Conservation (phyloP, 75 land plant species). For the Adiantum capillusveneris region DNA sequence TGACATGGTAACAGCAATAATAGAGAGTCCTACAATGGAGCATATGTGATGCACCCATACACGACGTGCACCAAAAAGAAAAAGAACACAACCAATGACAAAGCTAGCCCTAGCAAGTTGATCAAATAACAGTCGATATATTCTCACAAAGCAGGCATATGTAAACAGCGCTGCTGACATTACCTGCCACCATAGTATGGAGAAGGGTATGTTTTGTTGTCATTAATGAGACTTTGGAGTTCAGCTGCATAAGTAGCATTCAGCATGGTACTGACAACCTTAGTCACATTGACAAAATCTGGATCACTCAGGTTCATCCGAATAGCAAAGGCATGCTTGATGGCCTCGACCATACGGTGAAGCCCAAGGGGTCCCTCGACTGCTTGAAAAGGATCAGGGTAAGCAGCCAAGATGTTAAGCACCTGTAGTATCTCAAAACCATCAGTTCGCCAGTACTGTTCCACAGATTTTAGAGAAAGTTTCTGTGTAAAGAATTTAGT, state of each 20-base stretch:
- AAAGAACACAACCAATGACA: no score
- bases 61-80: no score
- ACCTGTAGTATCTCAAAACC: slow-evolving; percentile 9
- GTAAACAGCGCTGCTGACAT: no score
- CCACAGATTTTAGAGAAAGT: not conserved
- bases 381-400: slow-evolving; percentile 30
- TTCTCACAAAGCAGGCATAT: no score
- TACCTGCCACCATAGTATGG: slow-evolving; percentile 69
- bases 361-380: slow-evolving; percentile 46
- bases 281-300: slow-evolving; percentile 41
- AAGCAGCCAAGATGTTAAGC: slow-evolving; percentile 66
- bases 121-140: no score
- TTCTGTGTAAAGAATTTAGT: no score
- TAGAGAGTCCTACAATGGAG: no score
- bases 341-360: slow-evolving; percentile 75
- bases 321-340: slow-evolving; percentile 83
- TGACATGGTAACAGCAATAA: no score
- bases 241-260: slow-evolving; percentile 51
- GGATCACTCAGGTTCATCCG: slow-evolving; percentile 93
- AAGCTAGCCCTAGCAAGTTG: no score
- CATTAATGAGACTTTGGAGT: slow-evolving; percentile 47
- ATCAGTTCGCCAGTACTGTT: not conserved
- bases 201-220: slow-evolving; percentile 77
- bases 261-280: slow-evolving; percentile 54
- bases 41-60: no score